Evolutionary conservation across 257 asterid genomes (phyloP).

Genomic region (Paulownia fortunei): DNA sequence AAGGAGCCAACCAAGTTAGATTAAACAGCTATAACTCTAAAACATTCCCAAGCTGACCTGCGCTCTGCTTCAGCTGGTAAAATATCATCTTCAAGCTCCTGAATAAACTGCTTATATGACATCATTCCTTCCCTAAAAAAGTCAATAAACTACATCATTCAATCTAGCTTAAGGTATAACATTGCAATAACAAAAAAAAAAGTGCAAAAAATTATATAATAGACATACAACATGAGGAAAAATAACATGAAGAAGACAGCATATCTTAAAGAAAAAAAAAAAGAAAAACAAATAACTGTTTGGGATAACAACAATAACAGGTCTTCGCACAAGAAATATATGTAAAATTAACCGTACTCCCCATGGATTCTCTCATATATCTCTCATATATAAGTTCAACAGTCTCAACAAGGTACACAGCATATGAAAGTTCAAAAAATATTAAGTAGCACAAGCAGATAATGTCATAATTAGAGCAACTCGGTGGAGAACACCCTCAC

Average conservation of each 20-base stretch:
- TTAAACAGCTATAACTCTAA: conserved; percentile 28
- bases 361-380: neutral
- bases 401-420: conserved; percentile 20
- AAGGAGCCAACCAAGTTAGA: neutral
- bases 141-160: conserved; percentile 21
- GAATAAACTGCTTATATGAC: conserved; percentile 99
- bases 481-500: neutral
- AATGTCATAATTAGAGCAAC: conserved; percentile 10
- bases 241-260: neutral
- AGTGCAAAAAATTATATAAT: neutral
- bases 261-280: neutral
- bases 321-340: neutral
- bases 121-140: conserved; percentile 89
- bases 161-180: conserved; percentile 3
- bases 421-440: conserved; percentile 1
- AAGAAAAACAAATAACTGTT: neutral
- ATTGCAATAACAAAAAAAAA: neutral
- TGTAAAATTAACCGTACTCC: neutral
- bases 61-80: conserved; percentile 96
- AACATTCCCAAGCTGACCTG: conserved; percentile 58
- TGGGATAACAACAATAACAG: conserved; percentile 6
- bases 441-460: conserved; percentile 19
- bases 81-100: conserved; percentile 99
- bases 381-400: conserved; percentile 8
- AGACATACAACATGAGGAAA: conserved; percentile 8